Evolutionary conservation across 2,329 filamentous ascomycete species (phyloP).

Genomic region (Didymellaceae sp.): DNA sequence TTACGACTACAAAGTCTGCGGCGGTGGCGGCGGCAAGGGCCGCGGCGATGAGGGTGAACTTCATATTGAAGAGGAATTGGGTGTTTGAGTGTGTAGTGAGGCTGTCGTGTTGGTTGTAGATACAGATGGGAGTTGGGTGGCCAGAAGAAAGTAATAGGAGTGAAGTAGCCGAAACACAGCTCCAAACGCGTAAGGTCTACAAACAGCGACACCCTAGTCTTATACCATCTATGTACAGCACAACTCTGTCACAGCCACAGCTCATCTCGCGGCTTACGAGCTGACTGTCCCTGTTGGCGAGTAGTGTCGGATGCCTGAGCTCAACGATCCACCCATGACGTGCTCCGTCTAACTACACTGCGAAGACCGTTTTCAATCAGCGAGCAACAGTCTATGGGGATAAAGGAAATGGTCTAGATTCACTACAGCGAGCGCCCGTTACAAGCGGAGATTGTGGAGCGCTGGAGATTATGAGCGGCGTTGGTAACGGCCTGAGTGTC

Average conservation of each 20-base stretch:
- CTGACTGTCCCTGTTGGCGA: constrained; percentile 7
- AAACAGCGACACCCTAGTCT: constrained; percentile 13
- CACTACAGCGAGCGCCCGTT: background rate
- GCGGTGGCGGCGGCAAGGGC: constrained; percentile 24
- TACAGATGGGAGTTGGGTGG: background rate
- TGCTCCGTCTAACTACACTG: too few species aligned
- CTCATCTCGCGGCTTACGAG: constrained; percentile 12
- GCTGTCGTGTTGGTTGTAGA: background rate
- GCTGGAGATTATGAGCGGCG: constrained; percentile 10
- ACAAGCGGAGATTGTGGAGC: constrained; percentile 12
- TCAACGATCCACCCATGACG: background rate
- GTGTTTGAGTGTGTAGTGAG: constrained; percentile 7
- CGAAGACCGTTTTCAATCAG: too few species aligned
- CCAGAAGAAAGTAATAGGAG: background rate
- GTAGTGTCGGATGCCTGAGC: constrained; percentile 7
- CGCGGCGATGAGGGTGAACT: constrained; percentile 26
- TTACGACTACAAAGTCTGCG: constrained; percentile 33
- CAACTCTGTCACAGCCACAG: constrained; percentile 15
- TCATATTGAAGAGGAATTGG: too few species aligned
- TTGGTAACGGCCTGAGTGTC: constrained; percentile 3
- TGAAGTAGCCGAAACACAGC: background rate
- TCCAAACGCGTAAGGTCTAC: constrained; percentile 3
- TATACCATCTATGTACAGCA: constrained; percentile 9
- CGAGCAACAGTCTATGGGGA: background rate
- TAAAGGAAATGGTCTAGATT: background rate